These are phyloP conservation scores for Pleurotus salmoneostramineus DNA, from an alignment of 768 basidiomycete genomes.

Conservation along the genomic window DNA sequence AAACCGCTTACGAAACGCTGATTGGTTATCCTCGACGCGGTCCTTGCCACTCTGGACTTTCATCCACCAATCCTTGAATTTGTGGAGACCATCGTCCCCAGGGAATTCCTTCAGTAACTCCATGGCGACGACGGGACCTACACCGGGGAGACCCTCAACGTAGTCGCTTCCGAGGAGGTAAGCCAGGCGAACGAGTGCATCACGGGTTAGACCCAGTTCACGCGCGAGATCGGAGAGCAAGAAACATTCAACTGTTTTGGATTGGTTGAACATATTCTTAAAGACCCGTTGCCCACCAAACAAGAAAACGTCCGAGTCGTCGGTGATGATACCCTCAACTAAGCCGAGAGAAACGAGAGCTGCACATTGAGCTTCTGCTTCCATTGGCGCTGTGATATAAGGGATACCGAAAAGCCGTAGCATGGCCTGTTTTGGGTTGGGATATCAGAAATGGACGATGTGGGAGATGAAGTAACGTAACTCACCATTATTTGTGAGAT, in stretches of 20 bases:
- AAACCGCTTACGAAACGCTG: slow-evolving; percentile 80
- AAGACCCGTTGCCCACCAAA: slow-evolving; percentile 95
- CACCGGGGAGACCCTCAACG: slow-evolving; percentile 85
- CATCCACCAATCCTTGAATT: slow-evolving; percentile 93
- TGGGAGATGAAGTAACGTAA: neutral
- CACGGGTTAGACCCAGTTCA: slow-evolving; percentile 84
- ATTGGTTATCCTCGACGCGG: slow-evolving; percentile 62
- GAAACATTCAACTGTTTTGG: slow-evolving; percentile 98
- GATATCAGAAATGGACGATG: neutral
- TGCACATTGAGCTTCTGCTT: slow-evolving; percentile 98
- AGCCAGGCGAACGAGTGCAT: slow-evolving; percentile 83
- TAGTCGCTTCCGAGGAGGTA: slow-evolving; percentile 97
- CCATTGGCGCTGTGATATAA: slow-evolving; percentile 98
- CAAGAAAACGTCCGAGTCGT: slow-evolving; percentile 98
- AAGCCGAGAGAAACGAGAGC: slow-evolving; percentile 80
- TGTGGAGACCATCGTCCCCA: slow-evolving; percentile 75
- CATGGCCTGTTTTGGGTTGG: slow-evolving; percentile 57
- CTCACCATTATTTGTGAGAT: slow-evolving; percentile 75
- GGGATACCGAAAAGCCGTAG: slow-evolving; percentile 94
- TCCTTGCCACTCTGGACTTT: slow-evolving; percentile 92
- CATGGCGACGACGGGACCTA: slow-evolving; percentile 96
- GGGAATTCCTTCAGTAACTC: slow-evolving; percentile 93
- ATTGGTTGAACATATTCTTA: slow-evolving; percentile 99
- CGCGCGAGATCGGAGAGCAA: slow-evolving; percentile 76
- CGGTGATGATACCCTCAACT: slow-evolving; percentile 97